These are phyloP conservation scores for Jamesozyma jinghongensis DNA, from an alignment of 805 yeast species.

Conservation along the genomic window DNA sequence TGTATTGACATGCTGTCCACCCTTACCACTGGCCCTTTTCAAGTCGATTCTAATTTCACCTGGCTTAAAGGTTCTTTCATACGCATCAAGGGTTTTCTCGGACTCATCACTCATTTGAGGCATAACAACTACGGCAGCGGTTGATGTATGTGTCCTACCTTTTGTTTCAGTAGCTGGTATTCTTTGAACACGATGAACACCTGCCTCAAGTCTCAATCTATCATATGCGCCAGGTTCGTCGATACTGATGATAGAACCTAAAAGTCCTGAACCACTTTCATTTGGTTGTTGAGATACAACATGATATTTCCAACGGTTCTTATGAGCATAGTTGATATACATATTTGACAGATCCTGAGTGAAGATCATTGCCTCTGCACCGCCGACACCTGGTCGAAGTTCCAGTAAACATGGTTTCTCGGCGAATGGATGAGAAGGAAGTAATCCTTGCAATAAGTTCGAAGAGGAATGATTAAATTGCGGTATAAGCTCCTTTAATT, in stretches of 20 bases:
- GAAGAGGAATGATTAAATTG: constrained; percentile 35
- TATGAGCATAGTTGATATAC: constrained; percentile 66
- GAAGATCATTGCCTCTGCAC: constrained; percentile 84
- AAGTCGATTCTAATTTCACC: constrained; percentile 89
- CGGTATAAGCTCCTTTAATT: constrained; percentile 42
- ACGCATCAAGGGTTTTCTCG: constrained; percentile 39
- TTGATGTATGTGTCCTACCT: constrained; percentile 91
- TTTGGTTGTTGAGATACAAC: constrained; percentile 49
- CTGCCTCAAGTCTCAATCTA: constrained; percentile 72
- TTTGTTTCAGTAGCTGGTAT: constrained; percentile 89
- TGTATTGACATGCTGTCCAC: constrained; percentile 97
- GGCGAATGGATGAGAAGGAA: constrained; percentile 71
- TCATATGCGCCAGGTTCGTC: constrained; percentile 73
- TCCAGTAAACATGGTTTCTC: constrained; percentile 76
- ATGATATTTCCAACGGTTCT: constrained; percentile 57
- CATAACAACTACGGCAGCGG: constrained; percentile 89
- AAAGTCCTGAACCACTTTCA: constrained; percentile 55
- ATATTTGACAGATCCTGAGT: constrained; percentile 69
- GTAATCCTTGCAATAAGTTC: constrained; percentile 45
- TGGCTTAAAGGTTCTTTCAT: constrained; percentile 65
- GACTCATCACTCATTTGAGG: constrained; percentile 65
- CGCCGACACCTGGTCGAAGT: constrained; percentile 93
- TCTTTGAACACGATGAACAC: constrained; percentile 93
- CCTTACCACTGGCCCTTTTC: constrained; percentile 96
- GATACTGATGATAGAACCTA: constrained; percentile 67